Evolutionary conservation across 768 basidiomycete genomes (phyloP).

Genomic region (Mycena epipterygia): DNA sequence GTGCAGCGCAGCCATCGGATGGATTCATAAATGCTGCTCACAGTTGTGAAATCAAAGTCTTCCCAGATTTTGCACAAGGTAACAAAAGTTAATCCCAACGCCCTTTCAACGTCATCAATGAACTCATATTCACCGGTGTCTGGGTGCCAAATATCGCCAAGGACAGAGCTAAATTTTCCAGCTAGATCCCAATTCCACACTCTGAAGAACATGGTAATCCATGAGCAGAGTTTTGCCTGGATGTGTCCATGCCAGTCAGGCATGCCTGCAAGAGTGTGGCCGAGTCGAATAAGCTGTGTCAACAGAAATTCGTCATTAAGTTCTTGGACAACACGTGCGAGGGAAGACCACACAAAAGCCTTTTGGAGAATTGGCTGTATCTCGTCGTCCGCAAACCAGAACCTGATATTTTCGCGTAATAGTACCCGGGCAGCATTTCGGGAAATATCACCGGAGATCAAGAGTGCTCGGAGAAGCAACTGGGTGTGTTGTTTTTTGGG

Average conservation of each 20-base stretch:
- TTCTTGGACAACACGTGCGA: too few relatives aligned
- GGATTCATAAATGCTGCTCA: too few relatives aligned
- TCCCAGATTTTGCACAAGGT: background rate
- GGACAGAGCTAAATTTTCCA: background rate
- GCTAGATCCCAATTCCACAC: background rate
- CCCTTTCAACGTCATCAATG: background rate
- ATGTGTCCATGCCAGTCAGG: background rate
- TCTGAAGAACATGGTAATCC: background rate
- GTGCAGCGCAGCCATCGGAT: too few relatives aligned
- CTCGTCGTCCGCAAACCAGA: too few relatives aligned
- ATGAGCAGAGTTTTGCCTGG: background rate
- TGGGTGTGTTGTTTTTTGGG: too few relatives aligned
- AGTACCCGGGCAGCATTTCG: too few relatives aligned
- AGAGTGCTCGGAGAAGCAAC: too few relatives aligned
- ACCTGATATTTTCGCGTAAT: too few relatives aligned
- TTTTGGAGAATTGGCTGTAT: background rate
- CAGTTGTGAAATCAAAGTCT: background rate
- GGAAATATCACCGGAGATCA: too few relatives aligned
- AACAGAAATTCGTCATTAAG: too few relatives aligned
- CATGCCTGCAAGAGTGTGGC: background rate
- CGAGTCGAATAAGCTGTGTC: background rate
- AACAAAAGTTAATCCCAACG: background rate
- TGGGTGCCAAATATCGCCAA: background rate
- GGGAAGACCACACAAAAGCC: too few relatives aligned
- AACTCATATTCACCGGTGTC: background rate